phyloP scores from a whole-genome alignment of 2,329 filamentous ascomycete species.

The Apiospora malaysiana region DNA sequence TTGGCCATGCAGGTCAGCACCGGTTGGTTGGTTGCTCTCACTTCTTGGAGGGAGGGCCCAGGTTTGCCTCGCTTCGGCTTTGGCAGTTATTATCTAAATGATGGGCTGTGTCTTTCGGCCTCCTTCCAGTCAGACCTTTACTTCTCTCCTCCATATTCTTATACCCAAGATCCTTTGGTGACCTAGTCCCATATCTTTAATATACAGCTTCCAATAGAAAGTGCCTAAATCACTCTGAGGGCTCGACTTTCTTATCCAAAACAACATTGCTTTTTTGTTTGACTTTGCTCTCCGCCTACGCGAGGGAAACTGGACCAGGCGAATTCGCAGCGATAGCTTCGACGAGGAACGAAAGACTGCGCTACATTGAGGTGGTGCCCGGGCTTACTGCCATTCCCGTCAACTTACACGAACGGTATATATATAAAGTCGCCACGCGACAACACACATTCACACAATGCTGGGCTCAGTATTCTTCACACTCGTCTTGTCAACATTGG shows the following conservation, averaged over 20 bases:
- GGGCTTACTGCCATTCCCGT: background rate
- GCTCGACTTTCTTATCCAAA: background rate
- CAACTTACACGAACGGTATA: background rate
- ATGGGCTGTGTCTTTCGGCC: conserved; percentile 10
- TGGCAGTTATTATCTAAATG: background rate
- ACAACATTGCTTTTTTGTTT: background rate
- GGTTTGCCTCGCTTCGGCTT: background rate
- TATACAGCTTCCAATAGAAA: conserved; percentile 1
- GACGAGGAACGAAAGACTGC: background rate
- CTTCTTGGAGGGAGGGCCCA: background rate
- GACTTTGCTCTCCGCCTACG: background rate
- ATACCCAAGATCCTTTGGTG: background rate
- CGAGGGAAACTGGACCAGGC: background rate
- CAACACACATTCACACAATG: conserved; percentile 45
- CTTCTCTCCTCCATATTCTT: conserved; percentile 2
- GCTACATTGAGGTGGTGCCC: background rate
- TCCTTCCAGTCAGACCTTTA: conserved; percentile 6
- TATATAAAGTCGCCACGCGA: conserved; percentile 13
- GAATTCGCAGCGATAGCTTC: background rate
- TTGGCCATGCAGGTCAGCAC: conserved; percentile 22
- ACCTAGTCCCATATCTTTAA: background rate
- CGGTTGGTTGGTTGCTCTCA: conserved; percentile 20
- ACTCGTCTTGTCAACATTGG: conserved; percentile 54
- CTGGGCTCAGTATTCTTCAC: conserved; percentile 51
- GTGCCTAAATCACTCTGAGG: no score